These are phyloP conservation scores for Rhodotorula sp. DNA, from an alignment of 1,284 basidiomycete genomes.

Conservation along the genomic window DNA sequence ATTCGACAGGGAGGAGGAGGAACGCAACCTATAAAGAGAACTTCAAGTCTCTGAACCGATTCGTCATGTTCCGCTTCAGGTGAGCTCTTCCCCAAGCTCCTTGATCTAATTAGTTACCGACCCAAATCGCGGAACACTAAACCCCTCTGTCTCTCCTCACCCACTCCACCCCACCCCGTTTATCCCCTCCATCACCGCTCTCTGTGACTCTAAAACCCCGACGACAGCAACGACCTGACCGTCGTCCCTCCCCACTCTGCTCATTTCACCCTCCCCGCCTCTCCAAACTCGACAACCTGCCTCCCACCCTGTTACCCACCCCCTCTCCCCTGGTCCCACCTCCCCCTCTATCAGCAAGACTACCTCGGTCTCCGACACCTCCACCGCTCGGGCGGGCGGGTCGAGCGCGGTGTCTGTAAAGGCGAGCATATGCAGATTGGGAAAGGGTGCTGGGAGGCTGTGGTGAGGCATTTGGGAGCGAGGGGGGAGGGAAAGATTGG, in stretches of 20 bases:
- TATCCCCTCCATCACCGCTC: constrained; percentile 43
- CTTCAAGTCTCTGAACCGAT: constrained; percentile 48
- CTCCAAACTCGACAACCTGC: constrained; percentile 16
- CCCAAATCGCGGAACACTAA: too few species aligned
- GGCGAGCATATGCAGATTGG: constrained; percentile 80
- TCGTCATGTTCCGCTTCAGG: constrained; percentile 52
- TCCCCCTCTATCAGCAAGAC: constrained; percentile 77
- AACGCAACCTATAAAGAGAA: constrained; percentile 64
- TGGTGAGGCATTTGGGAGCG: constrained; percentile 7
- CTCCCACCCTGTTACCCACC: constrained; percentile 47
- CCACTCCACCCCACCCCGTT: constrained; percentile 54
- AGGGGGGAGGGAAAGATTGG: neutral
- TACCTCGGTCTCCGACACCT: constrained; percentile 80
- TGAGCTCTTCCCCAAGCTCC: constrained; percentile 41
- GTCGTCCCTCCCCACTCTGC: constrained; percentile 59
- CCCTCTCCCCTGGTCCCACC: constrained; percentile 66
- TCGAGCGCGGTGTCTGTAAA: constrained; percentile 68
- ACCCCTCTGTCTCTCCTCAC: constrained; percentile 52
- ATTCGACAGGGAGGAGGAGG: constrained; percentile 47
- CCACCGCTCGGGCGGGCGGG: constrained; percentile 63
- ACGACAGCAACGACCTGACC: constrained; percentile 63
- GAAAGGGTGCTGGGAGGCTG: constrained; percentile 56
- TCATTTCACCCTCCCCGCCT: constrained; percentile 44
- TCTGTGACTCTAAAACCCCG: neutral
- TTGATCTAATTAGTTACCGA: too few species aligned